phyloP scores from a whole-genome alignment of 345 rosid species.

The Melastoma malabathricum region DNA sequence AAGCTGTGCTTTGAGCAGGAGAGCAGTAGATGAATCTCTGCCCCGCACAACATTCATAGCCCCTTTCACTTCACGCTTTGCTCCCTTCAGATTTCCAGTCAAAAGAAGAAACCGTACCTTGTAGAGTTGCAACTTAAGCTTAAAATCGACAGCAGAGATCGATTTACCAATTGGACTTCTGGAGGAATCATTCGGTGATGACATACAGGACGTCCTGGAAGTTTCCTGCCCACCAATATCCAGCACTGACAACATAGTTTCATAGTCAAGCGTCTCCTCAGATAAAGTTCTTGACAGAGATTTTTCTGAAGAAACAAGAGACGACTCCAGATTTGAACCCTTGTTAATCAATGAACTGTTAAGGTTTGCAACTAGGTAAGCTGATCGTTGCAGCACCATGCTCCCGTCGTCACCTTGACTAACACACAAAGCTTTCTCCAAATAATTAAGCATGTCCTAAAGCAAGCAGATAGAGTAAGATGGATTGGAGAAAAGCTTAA shows the following conservation, averaged over 20 bases:
- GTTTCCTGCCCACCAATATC: slow-evolving; percentile 62
- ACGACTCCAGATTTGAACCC: slow-evolving; percentile 47
- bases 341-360: slow-evolving; percentile 45
- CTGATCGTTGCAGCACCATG: slow-evolving; percentile 36
- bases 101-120: slow-evolving; percentile 80
- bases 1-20: slow-evolving; percentile 86
- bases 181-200: slow-evolving; percentile 42
- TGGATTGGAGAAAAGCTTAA: too few species aligned
- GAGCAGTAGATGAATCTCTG: slow-evolving; percentile 79
- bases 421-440: slow-evolving; percentile 66
- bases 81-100: slow-evolving; percentile 78
- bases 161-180: slow-evolving; percentile 46
- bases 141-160: slow-evolving; percentile 51
- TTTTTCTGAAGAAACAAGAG: slow-evolving; percentile 47
- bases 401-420: slow-evolving; percentile 60
- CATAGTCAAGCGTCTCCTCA: slow-evolving; percentile 78
- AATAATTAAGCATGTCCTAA: slow-evolving; percentile 69
- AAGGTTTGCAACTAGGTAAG: slow-evolving; percentile 44
- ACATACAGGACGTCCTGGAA: slow-evolving; percentile 33
- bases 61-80: slow-evolving; percentile 94
- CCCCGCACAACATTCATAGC: slow-evolving; percentile 86
- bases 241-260: slow-evolving; percentile 30
- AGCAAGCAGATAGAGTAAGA: slow-evolving; percentile 7
- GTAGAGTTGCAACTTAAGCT: slow-evolving; percentile 91
- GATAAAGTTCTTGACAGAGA: slow-evolving; percentile 55